phyloP scores from a whole-genome alignment of 768 basidiomycete genomes.

The Leccinum longicurvipes region DNA sequence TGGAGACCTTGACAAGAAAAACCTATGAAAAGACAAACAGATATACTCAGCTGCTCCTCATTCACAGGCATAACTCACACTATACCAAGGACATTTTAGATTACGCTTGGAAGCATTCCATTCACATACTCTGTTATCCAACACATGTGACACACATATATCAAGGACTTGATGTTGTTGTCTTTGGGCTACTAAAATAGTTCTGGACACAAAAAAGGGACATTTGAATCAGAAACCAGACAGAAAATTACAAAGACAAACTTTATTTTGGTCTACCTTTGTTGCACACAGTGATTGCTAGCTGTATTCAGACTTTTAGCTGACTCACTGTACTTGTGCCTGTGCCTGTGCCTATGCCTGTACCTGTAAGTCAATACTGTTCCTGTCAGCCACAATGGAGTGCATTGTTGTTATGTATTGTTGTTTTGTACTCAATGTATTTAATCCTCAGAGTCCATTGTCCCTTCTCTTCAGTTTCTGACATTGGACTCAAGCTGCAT shows the following conservation, averaged over 20 bases:
- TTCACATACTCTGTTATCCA: slow-evolving; percentile 43
- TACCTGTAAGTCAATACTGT: no score
- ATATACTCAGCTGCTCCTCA: slow-evolving; percentile 32
- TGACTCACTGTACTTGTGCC: no score
- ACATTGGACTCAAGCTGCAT: no score
- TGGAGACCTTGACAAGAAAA: slow-evolving; percentile 30
- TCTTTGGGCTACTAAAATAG: slow-evolving; percentile 33
- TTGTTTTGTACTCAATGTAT: no score
- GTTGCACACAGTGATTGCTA: no score
- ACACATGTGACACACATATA: slow-evolving; percentile 22
- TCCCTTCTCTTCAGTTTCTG: no score
- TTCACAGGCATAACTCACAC: slow-evolving; percentile 49
- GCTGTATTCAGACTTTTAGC: no score
- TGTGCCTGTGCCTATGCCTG: no score
- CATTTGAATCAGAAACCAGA: background rate
- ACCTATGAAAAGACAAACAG: slow-evolving; percentile 34
- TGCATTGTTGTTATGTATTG: no score
- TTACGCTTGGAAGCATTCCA: slow-evolving; percentile 35
- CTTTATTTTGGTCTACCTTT: slow-evolving; percentile 9
- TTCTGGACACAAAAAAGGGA: slow-evolving; percentile 22
- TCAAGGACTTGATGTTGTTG: slow-evolving; percentile 43
- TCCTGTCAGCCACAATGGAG: no score
- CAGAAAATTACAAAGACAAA: slow-evolving; percentile 7
- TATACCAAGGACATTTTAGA: slow-evolving; percentile 37
- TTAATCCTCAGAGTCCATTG: no score